These are phyloP conservation scores for Tetrapisispora iriomotensis DNA, from an alignment of 805 yeast genomes.

Conservation along the genomic window DNA sequence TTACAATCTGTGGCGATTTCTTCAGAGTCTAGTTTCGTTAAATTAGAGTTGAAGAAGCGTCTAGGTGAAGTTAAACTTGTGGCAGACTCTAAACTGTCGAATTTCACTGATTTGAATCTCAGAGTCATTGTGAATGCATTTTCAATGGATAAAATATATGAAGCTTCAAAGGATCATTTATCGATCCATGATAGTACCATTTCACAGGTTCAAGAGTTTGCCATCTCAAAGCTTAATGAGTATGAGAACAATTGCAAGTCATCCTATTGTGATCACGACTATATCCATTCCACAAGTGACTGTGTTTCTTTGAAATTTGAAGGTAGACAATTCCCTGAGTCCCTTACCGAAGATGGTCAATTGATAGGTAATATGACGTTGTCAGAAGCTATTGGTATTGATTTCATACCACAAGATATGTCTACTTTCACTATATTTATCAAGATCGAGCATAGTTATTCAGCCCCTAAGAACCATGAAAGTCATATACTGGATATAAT, in stretches of 20 bases:
- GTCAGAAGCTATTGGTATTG: conserved; percentile 25
- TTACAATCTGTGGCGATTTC: not conserved
- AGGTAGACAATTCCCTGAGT: conserved; percentile 13
- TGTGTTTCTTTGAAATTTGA: conserved; percentile 16
- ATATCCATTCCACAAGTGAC: conserved; percentile 12
- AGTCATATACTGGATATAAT: conserved; percentile 15
- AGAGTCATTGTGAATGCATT: conserved; percentile 17
- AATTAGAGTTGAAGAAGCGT: conserved; percentile 11
- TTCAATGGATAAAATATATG: conserved; percentile 11
- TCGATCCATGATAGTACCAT: conserved; percentile 9
- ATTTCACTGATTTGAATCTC: conserved; percentile 11
- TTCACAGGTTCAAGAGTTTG: conserved; percentile 11
- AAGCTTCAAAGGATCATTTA: conserved; percentile 3
- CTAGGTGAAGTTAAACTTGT: too few relatives aligned
- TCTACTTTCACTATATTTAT: conserved; percentile 25
- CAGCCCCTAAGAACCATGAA: conserved; percentile 7
- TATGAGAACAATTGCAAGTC: too few relatives aligned
- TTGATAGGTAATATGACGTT: conserved; percentile 18
- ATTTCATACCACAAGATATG: conserved; percentile 27
- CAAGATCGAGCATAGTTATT: conserved; percentile 18
- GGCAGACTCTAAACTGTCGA: too few relatives aligned
- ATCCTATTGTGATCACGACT: too few relatives aligned
- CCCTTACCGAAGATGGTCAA: conserved; percentile 9
- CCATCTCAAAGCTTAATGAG: conserved; percentile 11
- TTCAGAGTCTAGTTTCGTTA: conserved; percentile 3